A percentile compares a stretch with the other conserved stretches of the same genome.
phyloP scores from a whole-genome alignment of 768 basidiomycete species.

The Rickenella mellea region DNA sequence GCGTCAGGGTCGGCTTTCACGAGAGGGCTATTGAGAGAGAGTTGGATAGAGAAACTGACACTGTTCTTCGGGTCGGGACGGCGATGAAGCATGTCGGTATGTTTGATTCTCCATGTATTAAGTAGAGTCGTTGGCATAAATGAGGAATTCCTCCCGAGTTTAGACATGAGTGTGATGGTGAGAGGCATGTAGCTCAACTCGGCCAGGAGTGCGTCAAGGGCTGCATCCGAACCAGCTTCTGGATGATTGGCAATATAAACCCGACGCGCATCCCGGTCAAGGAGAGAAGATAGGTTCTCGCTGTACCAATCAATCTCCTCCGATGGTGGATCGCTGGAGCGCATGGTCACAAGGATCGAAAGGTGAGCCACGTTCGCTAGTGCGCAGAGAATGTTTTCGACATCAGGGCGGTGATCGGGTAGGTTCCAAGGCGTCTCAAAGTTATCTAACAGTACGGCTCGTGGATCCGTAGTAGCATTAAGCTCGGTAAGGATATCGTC shows the following conservation, averaged over 20 bases:
- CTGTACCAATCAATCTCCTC: conserved; percentile 17
- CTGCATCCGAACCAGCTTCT: conserved; percentile 12
- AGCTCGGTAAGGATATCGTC: conserved; percentile 15
- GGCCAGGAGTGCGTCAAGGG: conserved; percentile 14
- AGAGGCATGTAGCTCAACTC: conserved; percentile 21
- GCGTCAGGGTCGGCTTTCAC: conserved; percentile 13
- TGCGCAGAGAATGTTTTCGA: conserved; percentile 17
- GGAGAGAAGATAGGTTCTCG: conserved; percentile 8
- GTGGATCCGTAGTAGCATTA: conserved; percentile 11
- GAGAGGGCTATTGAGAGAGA: conserved; percentile 13
- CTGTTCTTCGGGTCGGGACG: conserved; percentile 7
- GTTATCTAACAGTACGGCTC: conserved; percentile 28
- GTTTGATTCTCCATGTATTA: conserved; percentile 1
- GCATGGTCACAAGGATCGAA: conserved; percentile 25
- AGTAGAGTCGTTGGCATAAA: conserved; percentile 4
- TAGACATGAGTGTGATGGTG: conserved; percentile 25
- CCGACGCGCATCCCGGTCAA: conserved; percentile 10
- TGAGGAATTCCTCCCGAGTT: conserved; percentile 7
- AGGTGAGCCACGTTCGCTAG: conserved; percentile 18
- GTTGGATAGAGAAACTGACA: conserved; percentile 13
- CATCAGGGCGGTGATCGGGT: no score
- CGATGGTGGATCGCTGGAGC: conserved; percentile 19
- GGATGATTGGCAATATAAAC: conserved; percentile 15
- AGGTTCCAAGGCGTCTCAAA: conserved; percentile 33
- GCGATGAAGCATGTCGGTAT: conserved; percentile 3